Percentiles rank a stretch among this genome's conserved stretches.
These are phyloP conservation scores for Chlamydomonas incerta DNA, from an alignment of 139 green algal species.

Conservation along the genomic window DNA sequence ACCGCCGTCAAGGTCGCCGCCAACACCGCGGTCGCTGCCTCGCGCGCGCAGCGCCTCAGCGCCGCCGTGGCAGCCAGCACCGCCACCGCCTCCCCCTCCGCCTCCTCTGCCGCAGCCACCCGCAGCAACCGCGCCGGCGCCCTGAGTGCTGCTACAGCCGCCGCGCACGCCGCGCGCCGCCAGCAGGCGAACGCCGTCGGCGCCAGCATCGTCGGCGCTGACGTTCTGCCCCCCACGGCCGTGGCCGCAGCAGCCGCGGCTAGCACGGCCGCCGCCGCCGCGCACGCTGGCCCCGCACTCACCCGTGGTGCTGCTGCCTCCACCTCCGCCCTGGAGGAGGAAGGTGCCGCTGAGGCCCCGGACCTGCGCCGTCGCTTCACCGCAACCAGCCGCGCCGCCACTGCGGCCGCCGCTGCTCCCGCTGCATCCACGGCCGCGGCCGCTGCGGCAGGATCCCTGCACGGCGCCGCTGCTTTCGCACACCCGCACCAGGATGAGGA, in stretches of 20 bases:
- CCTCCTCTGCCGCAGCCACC: not conserved
- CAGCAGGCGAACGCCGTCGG: not conserved
- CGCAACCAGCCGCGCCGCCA: not conserved
- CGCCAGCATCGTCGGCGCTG: not conserved
- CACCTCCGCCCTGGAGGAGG: not conserved
- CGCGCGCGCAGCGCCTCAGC: not conserved
- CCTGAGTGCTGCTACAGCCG: not conserved
- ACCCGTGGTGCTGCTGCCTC: not conserved
- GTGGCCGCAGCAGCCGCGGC: not conserved
- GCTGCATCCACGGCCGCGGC: not conserved
- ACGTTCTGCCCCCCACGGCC: not conserved
- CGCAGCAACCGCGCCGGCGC: not conserved
- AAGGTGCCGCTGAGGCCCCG: not conserved
- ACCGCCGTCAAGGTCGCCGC: not conserved
- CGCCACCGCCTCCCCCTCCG: not conserved
- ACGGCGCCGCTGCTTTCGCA: no score
- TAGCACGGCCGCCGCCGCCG: not conserved
- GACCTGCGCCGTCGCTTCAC: slow-evolving; percentile 25
- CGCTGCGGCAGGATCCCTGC: not conserved
- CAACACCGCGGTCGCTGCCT: not conserved
- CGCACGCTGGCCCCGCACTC: not conserved
- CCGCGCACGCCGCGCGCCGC: not conserved
- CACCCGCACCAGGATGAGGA: not conserved
- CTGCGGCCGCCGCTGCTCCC: not conserved
- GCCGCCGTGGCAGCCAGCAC: not conserved